Evolutionary conservation across 805 yeast genomes (phyloP).

Genomic region (Kodamaea neixiangensis): DNA sequence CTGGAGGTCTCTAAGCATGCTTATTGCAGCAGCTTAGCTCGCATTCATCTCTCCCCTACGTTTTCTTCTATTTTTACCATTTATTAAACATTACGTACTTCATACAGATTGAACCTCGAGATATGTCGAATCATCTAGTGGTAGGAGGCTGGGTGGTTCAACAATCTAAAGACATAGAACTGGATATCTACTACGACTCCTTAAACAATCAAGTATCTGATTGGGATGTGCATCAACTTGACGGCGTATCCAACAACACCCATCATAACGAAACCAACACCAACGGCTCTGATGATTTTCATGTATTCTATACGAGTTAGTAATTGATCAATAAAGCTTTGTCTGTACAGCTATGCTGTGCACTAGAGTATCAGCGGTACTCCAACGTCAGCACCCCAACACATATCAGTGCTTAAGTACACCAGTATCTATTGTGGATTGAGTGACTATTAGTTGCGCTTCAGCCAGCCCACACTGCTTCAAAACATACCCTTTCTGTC

Average conservation of each 20-base stretch:
- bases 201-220: conserved; percentile 91
- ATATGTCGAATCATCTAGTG: background rate
- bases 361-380: too few species aligned
- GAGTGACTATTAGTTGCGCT: background rate
- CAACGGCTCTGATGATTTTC: conserved; percentile 91
- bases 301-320: conserved; percentile 63
- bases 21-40: too few species aligned
- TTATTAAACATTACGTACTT: conserved; percentile 3
- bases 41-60: background rate
- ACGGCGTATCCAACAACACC: conserved; percentile 96
- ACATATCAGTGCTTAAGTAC: too few species aligned
- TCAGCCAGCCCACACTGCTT: background rate
- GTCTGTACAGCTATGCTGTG: too few species aligned
- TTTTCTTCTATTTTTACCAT: background rate
- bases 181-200: background rate
- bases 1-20: too few species aligned
- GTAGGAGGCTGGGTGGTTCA: background rate
- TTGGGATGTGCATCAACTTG: conserved; percentile 92
- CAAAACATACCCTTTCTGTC: conserved; percentile 63
- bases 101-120: background rate
- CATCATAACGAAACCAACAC: conserved; percentile 95
- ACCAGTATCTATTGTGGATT: background rate
- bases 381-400: too few species aligned
- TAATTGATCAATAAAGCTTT: conserved; percentile 11
- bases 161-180: background rate